Evolutionary conservation across 805 yeast genomes (phyloP).

Genomic region (Ogataea neopini): DNA sequence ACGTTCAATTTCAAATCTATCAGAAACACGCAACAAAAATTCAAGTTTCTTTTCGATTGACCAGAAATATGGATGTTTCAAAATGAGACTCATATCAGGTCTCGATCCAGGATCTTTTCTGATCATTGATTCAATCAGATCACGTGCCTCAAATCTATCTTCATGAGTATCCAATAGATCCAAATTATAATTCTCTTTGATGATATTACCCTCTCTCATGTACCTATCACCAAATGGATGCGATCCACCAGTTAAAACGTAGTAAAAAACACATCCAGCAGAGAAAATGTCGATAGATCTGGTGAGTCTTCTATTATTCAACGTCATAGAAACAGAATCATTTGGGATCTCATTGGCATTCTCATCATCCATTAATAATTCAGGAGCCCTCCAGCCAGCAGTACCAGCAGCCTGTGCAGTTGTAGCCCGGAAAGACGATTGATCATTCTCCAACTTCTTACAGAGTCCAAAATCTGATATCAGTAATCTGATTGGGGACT

Average conservation of each 20-base stretch:
- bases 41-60: conserved; percentile 67
- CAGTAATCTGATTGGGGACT: conserved; percentile 60
- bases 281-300: conserved; percentile 93
- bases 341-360: conserved; percentile 13
- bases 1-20: conserved; percentile 90
- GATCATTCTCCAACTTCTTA: conserved; percentile 87
- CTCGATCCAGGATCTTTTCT: conserved; percentile 62
- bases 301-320: conserved; percentile 60
- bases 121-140: conserved; percentile 75
- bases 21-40: conserved; percentile 84
- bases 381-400: conserved; percentile 99
- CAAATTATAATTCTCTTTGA: conserved; percentile 60
- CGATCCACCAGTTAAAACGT: conserved; percentile 74
- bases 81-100: conserved; percentile 66
- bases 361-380: conserved; percentile 52
- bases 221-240: conserved; percentile 98
- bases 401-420: conserved; percentile 95
- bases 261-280: conserved; percentile 90
- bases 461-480: conserved; percentile 97
- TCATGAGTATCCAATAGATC: conserved; percentile 45
- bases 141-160: conserved; percentile 64
- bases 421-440: conserved; percentile 90
- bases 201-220: conserved; percentile 84
- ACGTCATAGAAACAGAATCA: not conserved
- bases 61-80: conserved; percentile 94